Evolutionary conservation across 768 basidiomycete genomes (phyloP), one percentile per base, ranked within the genome.

Genomic region (Pisolithus marmoratus): DNA sequence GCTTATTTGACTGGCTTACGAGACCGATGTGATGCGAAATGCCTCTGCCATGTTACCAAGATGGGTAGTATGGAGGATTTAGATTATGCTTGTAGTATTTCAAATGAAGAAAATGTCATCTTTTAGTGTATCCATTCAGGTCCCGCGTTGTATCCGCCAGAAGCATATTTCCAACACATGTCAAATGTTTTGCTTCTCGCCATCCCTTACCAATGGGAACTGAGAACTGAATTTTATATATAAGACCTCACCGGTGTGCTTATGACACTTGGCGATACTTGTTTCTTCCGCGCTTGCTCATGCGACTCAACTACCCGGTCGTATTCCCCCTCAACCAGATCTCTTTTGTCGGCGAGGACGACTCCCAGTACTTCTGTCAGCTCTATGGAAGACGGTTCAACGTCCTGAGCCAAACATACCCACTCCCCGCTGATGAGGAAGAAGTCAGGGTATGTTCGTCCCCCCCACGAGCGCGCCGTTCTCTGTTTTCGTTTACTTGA

Each of bases 391-490:
- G 84, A 44, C 71, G 67, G 42, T 73, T 85, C 66, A 83, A 79
- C 60, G 71, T 72, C 19, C 67, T 85, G 60, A 84, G 80, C 55
- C 60, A 61, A 22, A 69, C 70, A 8, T 87, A 87, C 61, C 70
- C 83, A 65, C 77, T 87, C 50, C 85, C 85, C 34, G 80, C 77
- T 4, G 85, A 87, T 65, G 67, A 74, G 29, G 84, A 85, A 46
- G 85, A 86, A 70, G 70, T 82, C 59, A 78, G 77, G 63, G 84
- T 83, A 58, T 55, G 66, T 45, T 44, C 52, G 31, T 24, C 4
- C 31, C 19, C 22, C n/a, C 22, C 8, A 2, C 3, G 8, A 29
- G 36, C 40, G 8, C 40, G 45, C 38, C 24, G 48, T 45, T 49
- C n/a, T 26, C 8, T 42, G 51, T 9, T 9, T 29, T 22, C 15